A percentile compares a stretch with the other conserved stretches of the same genome.
Conservation (phyloP, 2,329 filamentous ascomycete species). For the Exophiala sideris region DNA sequence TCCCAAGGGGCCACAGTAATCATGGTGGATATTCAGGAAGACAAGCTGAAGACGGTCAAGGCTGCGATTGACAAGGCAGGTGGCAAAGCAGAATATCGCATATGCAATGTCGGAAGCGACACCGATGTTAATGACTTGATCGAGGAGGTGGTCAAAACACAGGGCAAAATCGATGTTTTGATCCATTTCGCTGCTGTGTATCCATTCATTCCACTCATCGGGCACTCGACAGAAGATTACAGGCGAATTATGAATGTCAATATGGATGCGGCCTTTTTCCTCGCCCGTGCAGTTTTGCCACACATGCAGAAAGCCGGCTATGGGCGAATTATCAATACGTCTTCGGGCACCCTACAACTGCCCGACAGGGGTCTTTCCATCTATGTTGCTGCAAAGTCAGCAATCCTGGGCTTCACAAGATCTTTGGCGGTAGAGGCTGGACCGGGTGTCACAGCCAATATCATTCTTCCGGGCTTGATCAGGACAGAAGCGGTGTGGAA, state of each 20-base stretch:
- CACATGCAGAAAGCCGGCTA: conserved; percentile 11
- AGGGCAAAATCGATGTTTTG: conserved; percentile 7
- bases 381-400: conserved; percentile 6
- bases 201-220: conserved; percentile 5
- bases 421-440: conserved; percentile 4
- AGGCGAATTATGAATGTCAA: conserved; percentile 2
- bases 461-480: conserved; percentile 5
- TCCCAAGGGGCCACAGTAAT: conserved; percentile 27
- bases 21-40: conserved; percentile 26
- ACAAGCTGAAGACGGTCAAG: conserved; percentile 19
- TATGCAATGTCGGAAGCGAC: conserved; percentile 26
- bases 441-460: conserved; percentile 1
- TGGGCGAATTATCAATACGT: conserved; percentile 8
- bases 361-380: neutral
- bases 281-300: conserved; percentile 5
- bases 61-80: conserved; percentile 3
- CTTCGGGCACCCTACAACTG: neutral
- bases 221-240: neutral
- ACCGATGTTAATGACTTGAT: neutral
- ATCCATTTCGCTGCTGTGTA: conserved; percentile 3
- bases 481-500: neutral
- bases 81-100: conserved; percentile 17
- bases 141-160: conserved; percentile 2
- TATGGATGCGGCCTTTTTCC: conserved; percentile 1
- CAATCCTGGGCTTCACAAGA: conserved; percentile 2